Evolutionary conservation across 306 rosid species (phyloP), one percentile per base, ranked within the genome.

Genomic region (Cajanus cajan): DNA sequence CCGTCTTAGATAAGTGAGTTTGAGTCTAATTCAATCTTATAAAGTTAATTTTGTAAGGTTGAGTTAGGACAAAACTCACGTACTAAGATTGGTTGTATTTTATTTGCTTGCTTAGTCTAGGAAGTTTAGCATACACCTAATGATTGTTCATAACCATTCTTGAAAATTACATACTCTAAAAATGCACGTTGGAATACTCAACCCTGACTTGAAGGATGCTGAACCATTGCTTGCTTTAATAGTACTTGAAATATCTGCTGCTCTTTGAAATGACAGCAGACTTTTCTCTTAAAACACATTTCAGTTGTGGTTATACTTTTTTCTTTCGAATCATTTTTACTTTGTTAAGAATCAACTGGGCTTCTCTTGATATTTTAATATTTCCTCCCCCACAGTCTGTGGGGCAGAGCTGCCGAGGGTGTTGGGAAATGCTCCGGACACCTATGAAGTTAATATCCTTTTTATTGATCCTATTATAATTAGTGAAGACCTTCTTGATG

Each of bases 221-320:
- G 24, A 19, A 59, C 57, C 6, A 21, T 77, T 80, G 41, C 34
- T 18, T 58, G 8, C 54, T 25, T 51, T 55, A 43, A 45, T 31
- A 58, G 41, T 28, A 43, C 69, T 52, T 71, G 25, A 63, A 18
- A 62, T 55, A 36, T 63, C 40, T 62, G 11, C 51, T 4, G 18
- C 50, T 19, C 54, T 61, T 81, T 64, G 65, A 54, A 58, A 52
- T 57, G 79, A 16, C 52, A 12, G 64, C 50, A 61, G 71, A 44
- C 10, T 21, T 66, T 75, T 85, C 70, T 77, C 59, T 21, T 71
- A 14, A 55, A 47, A 24, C 22, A 39, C 34, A 14, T 73, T 66
- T 67, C 52, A 39, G 57, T 44, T 59, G 16, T 85, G 73, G 43
- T 73, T 65, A 76, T 52, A 75, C n/a, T 7, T 57, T 75, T 68